Conservation (phyloP, 768 basidiomycete genomes). For the Suillus paluster region DNA sequence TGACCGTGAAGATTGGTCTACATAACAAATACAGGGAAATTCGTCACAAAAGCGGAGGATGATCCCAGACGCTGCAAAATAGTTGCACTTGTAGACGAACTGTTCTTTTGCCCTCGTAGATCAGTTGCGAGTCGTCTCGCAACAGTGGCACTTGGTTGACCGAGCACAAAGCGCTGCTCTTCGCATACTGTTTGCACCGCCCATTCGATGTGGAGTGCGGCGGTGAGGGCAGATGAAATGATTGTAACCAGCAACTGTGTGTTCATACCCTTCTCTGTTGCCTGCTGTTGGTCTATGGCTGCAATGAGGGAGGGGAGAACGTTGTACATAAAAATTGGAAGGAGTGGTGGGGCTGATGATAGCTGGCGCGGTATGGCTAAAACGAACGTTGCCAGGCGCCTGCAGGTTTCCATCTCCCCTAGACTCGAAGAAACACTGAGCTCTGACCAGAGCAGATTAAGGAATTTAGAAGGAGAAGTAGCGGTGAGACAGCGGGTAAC, state of each 20-base stretch:
- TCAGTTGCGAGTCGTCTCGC: conserved; percentile 69
- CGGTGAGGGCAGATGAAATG: conserved; percentile 66
- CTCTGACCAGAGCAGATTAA: conserved; percentile 72
- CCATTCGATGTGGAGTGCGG: conserved; percentile 73
- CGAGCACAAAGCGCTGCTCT: conserved; percentile 55
- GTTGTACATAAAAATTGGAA: conserved; percentile 75
- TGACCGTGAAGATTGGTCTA: neutral
- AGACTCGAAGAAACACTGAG: conserved; percentile 54
- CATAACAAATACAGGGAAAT: conserved; percentile 70
- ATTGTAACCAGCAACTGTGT: conserved; percentile 69
- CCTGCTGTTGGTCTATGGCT: conserved; percentile 54
- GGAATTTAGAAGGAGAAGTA: conserved; percentile 61
- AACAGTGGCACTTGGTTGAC: conserved; percentile 66
- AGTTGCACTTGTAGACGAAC: conserved; percentile 50
- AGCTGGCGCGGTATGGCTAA: conserved; percentile 61
- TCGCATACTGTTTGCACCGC: conserved; percentile 58
- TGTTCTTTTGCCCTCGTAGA: conserved; percentile 54
- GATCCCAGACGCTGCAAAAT: conserved; percentile 65
- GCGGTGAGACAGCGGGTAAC: conserved; percentile 67
- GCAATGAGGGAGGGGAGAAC: conserved; percentile 64
- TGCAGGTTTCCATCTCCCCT: conserved; percentile 64
- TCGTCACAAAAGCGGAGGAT: conserved; percentile 68
- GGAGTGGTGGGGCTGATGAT: conserved; percentile 58
- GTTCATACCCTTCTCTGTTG: conserved; percentile 56
- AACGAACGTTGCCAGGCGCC: conserved; percentile 69